These are phyloP conservation scores for Chiua virens DNA, from an alignment of 768 basidiomycete species.

Conservation along the genomic window DNA sequence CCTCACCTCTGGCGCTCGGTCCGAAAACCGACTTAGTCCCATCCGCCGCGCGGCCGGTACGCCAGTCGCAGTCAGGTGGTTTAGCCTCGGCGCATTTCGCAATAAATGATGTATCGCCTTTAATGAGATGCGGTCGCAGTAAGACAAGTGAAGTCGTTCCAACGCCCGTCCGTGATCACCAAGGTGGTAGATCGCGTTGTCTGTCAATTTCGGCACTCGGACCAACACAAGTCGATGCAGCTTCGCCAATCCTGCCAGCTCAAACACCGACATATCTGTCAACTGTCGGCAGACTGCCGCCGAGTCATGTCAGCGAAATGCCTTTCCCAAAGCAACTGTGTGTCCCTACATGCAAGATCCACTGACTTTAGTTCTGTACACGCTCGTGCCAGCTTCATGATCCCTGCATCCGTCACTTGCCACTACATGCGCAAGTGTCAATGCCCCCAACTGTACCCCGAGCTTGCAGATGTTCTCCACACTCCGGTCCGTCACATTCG, in stretches of 20 bases:
- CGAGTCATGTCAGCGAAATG: slow-evolving; percentile 11
- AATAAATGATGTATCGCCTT: slow-evolving; percentile 73
- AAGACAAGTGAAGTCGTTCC: slow-evolving; percentile 82
- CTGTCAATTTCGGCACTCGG: slow-evolving; percentile 79
- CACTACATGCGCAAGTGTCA: slow-evolving; percentile 80
- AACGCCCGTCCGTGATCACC: slow-evolving; percentile 69
- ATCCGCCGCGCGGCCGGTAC: slow-evolving; percentile 68
- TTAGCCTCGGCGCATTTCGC: slow-evolving; percentile 55
- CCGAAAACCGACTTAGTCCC: slow-evolving; percentile 77
- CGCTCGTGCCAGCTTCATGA: slow-evolving; percentile 64
- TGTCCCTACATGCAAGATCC: slow-evolving; percentile 78
- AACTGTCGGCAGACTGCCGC: slow-evolving; percentile 71
- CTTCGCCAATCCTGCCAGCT: slow-evolving; percentile 66
- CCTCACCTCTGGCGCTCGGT: slow-evolving; percentile 61
- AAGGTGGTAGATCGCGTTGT: slow-evolving; percentile 76
- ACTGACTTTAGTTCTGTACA: slow-evolving; percentile 78
- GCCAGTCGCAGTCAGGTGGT: slow-evolving; percentile 79
- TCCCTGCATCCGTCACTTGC: slow-evolving; percentile 75
- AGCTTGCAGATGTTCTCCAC: slow-evolving; percentile 69
- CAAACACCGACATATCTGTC: slow-evolving; percentile 83
- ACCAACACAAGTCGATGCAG: slow-evolving; percentile 80
- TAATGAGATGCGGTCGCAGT: slow-evolving; percentile 80
- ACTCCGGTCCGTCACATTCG: slow-evolving; percentile 66
- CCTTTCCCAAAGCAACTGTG: slow-evolving; percentile 14
- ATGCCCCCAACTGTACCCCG: slow-evolving; percentile 71